Base-by-base conservation (phyloP, 768 basidiomycete species). In the Dioszegia aurantiaca region DNA sequence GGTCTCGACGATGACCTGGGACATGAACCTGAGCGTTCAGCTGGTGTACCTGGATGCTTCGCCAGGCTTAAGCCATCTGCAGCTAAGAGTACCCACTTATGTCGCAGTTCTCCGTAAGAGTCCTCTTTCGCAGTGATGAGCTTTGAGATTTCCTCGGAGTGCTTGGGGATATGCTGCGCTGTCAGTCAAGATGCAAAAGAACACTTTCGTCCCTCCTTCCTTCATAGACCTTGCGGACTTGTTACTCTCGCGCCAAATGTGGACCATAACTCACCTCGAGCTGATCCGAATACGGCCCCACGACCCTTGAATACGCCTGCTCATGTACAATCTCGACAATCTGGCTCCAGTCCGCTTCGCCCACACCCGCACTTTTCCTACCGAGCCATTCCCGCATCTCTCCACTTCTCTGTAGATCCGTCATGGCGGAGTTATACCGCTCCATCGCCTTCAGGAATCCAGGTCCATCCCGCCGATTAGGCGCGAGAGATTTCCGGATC, bases 221-320 rank as follows among this genome's bases (percentile, higher is more conserved):
- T n/a, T n/a, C n/a, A n/a, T n/a, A n/a, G n/a, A n/a, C n/a, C n/a
- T n/a, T n/a, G n/a, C n/a, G n/a, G n/a, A n/a, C n/a, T n/a, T n/a
- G n/a, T n/a, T n/a, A n/a, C 6, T 30, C 33, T 1, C 16, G 14
- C 11, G 11, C 17, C 46, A 28, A 17, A 3, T 12, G n/a, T 8
- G 21, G n/a, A 11, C 3, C 54, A 84, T 67, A 84, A 74, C 97
- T 93, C 64, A 86, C 83, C 69, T 83, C 86, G 54, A 98, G 81
- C 56, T 82, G 83, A 52, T 84, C 83, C n/a, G 92, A 84, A 67
- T 88, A 84, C 0, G 95, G 95, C 4, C 93, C 93, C 1, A 97
- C 92, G 17, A 85, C 84, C 26, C 95, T 84, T 70, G 97, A 90
- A 69, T 99, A 98, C 36, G 86, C 88, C 79, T 97, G 91, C 42